Evolutionary conservation across 805 yeast species (phyloP), one percentile per base, ranked within the genome.

Genomic region (Candida mattraensis): DNA sequence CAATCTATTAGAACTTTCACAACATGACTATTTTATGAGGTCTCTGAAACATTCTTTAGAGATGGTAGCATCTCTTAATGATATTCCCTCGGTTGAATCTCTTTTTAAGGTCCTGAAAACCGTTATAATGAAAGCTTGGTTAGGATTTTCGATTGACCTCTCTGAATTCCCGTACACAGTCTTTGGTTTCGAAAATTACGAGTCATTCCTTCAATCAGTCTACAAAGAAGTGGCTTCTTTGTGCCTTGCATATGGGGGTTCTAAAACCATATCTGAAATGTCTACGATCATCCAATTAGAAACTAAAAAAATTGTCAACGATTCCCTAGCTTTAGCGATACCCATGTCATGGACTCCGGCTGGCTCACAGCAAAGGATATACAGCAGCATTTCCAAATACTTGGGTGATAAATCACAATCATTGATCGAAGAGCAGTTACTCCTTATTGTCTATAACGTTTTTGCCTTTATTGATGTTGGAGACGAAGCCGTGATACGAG

Each of bases 51-150:
- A 30, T 9, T 47, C 69, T 3, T 33, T 72, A 4, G 18, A 19
- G 1, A 32, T 33, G 1, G 54, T 67, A 21, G 53, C 67, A 5
- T 4, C 14, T 1, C 17, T 20, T 4, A 43, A 53, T 24, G 40
- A 43, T 0, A 27, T 56, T 5, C 20, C 32, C 0, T 26, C 35
- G 11, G 25, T 56, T 0, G 42, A 28, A 11, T 33, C 29, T 1
- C 37, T 72, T 4, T 69, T 69, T 42, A 50, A 51, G 30, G 35
- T 45, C 9, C 48, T 61, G 18, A 61, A 54, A 30, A 45, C 61
- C 22, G 64, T 64, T 10, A 50, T 74, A 3, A 51, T 76, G 30
- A 67, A 61, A 36, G 58, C 58, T 14, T 76, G 80, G 79, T 57
- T 60, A 51, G 51, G 54, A n/a, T 60, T 57, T 34, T 54, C 58